Conservation (phyloP, 371 early-diverging fungal genomes). For the Mucor lusitanicus region DNA sequence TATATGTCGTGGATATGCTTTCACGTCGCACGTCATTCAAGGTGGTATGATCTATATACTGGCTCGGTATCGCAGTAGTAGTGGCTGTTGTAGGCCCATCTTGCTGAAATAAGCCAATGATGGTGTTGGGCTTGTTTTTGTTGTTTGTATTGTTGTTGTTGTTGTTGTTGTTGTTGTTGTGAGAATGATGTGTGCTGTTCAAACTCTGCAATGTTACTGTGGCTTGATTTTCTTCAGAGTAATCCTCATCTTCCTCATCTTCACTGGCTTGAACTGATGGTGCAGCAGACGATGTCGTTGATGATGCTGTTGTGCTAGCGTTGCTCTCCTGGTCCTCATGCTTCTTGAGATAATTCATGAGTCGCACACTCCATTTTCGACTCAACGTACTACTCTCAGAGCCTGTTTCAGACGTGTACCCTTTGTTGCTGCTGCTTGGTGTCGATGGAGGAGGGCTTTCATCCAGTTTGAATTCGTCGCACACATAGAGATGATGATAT, state of each 20-base stretch:
- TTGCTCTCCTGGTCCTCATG: constrained; percentile 29
- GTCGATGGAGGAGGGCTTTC: constrained; percentile 3
- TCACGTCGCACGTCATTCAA: neutral
- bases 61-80: neutral
- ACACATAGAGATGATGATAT: constrained; percentile 37
- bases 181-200: neutral
- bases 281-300: neutral
- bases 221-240: constrained; percentile 37
- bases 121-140: neutral
- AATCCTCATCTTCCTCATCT: neutral
- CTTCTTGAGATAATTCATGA: constrained; percentile 44
- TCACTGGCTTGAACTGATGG: neutral
- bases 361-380: constrained; percentile 43
- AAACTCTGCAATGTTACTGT: constrained; percentile 27
- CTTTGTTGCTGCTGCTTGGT: neutral
- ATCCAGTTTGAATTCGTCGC: constrained; percentile 15
- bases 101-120: constrained; percentile 10
- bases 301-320: neutral
- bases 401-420: constrained; percentile 20
- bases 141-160: neutral
- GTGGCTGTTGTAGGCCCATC: neutral
- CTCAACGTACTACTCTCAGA: constrained; percentile 17
- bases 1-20: constrained; percentile 7
- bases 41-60: neutral
- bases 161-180: neutral